Evolutionary conservation across 495 filamentous ascomycete genomes (phyloP).

Genomic region (Neurospora tetrasperma): DNA sequence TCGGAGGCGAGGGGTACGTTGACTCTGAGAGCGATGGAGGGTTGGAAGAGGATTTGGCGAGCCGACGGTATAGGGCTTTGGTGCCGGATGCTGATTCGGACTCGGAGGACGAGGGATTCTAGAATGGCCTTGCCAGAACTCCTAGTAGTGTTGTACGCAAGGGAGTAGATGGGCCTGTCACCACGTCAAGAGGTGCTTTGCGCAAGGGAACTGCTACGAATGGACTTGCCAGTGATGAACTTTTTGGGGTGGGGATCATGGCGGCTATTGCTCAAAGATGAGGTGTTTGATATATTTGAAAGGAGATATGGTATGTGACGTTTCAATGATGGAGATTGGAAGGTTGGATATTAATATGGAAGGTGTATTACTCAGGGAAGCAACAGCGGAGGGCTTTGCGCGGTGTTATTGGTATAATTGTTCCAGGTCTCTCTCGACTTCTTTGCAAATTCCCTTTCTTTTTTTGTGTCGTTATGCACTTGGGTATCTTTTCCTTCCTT

Average conservation of each 20-base stretch:
- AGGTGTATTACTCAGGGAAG: not conserved
- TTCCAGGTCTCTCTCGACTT: not conserved
- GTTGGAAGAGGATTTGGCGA: slow-evolving; percentile 69
- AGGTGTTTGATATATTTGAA: not conserved
- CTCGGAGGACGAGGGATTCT: slow-evolving; percentile 12
- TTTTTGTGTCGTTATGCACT: not conserved
- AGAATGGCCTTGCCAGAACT: not conserved
- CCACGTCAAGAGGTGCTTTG: not conserved
- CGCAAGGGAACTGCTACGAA: not conserved
- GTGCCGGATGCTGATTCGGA: slow-evolving; percentile 31
- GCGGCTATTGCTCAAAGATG: not conserved
- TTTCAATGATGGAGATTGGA: not conserved
- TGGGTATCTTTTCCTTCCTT: not conserved
- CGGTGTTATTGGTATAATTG: not conserved
- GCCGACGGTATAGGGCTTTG: slow-evolving; percentile 34
- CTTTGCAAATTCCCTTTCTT: not conserved
- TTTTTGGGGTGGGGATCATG: not conserved
- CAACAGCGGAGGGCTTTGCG: not conserved
- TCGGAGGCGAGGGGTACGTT: slow-evolving; percentile 80
- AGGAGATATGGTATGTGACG: not conserved
- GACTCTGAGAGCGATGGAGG: slow-evolving; percentile 78
- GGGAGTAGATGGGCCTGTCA: not conserved
- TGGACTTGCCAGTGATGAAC: not conserved
- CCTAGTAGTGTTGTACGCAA: not conserved
- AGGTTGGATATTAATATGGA: too few relatives aligned